A percentile compares a stretch with the other conserved stretches of the same genome.
phyloP scores from a whole-genome alignment of 495 filamentous ascomycete genomes.

The Bacidia gigantensis region DNA sequence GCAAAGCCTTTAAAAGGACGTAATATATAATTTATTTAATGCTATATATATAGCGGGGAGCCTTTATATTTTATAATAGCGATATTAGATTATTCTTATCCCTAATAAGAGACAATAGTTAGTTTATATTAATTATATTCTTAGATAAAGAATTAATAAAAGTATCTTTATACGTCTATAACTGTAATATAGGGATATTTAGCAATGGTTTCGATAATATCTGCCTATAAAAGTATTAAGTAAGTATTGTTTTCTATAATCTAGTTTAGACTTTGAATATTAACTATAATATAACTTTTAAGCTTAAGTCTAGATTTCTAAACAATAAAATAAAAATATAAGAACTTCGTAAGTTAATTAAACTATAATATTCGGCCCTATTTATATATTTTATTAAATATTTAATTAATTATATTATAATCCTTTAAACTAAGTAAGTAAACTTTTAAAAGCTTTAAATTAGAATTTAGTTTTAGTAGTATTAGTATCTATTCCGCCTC shows the following conservation, averaged over 20 bases:
- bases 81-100: slow-evolving; percentile 1
- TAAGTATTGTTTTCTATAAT: slow-evolving; percentile 4
- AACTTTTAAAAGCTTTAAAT: background rate
- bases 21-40: background rate
- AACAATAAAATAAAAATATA: too few species aligned
- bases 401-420: background rate
- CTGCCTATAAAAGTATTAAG: background rate
- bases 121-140: slow-evolving; percentile 1
- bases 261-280: slow-evolving; percentile 5
- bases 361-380: slow-evolving; percentile 5
- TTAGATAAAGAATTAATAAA: slow-evolving; percentile 5
- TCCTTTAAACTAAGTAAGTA: too few species aligned
- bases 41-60: background rate
- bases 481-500: too few species aligned
- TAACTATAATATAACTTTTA: background rate
- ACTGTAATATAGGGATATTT: slow-evolving; percentile 1
- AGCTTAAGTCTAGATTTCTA: slow-evolving; percentile 1
- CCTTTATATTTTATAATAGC: slow-evolving; percentile 6
- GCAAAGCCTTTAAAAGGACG: background rate
- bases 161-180: background rate
- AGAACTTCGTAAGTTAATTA: background rate
- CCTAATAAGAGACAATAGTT: background rate
- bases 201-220: background rate
- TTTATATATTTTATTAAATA: slow-evolving; percentile 1
- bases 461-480: background rate